Evolutionary conservation across 2,329 filamentous ascomycete species (phyloP).

Genomic region (Fusarium temperatum): DNA sequence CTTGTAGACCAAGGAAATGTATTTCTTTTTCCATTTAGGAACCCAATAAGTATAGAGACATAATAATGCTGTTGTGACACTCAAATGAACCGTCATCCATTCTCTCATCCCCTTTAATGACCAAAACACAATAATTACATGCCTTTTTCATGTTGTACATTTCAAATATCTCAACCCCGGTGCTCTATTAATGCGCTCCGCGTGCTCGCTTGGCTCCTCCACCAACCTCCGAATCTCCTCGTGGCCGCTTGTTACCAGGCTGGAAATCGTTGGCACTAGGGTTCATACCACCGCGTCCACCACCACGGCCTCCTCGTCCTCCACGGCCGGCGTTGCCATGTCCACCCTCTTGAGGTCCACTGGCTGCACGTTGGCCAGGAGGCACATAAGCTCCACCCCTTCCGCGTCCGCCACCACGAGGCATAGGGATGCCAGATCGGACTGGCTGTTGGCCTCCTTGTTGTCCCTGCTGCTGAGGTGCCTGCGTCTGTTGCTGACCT

Average conservation of each 20-base stretch:
- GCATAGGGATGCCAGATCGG: constrained; percentile 53
- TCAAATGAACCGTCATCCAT: constrained; percentile 15
- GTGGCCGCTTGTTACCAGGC: constrained; percentile 64
- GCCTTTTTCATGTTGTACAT: constrained; percentile 39
- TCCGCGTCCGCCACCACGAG: constrained; percentile 53
- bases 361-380: constrained; percentile 49
- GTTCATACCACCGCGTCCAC: constrained; percentile 57
- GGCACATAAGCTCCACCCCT: constrained; percentile 51
- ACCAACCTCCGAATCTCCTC: constrained; percentile 60
- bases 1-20: constrained; percentile 28
- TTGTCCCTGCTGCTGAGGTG: constrained; percentile 11
- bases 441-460: constrained; percentile 34
- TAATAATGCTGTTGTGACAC: constrained; percentile 26
- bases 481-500: constrained; percentile 21
- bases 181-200: constrained; percentile 48
- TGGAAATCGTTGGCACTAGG: constrained; percentile 65
- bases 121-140: constrained; percentile 34
- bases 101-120: constrained; percentile 26
- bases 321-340: constrained; percentile 45
- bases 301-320: constrained; percentile 55
- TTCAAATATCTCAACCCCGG: background rate
- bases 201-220: constrained; percentile 55
- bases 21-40: constrained; percentile 39
- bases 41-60: constrained; percentile 31
- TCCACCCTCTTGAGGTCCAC: constrained; percentile 49